Conservation (phyloP, 495 filamentous ascomycete genomes). For the Corynascus novoguineensis region DNA sequence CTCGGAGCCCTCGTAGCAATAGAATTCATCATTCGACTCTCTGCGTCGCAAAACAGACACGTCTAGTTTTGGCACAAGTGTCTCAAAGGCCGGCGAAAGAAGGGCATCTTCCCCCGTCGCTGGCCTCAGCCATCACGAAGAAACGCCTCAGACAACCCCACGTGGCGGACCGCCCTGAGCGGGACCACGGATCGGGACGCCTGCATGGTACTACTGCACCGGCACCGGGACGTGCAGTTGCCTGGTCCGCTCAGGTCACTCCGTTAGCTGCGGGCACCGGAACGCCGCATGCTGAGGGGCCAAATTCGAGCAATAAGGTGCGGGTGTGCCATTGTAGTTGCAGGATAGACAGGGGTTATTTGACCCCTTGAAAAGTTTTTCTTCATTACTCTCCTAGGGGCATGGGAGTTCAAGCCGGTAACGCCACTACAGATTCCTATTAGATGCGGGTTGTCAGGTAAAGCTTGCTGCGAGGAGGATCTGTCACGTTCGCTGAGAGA, state of each 20-base stretch:
- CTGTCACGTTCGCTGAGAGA: neutral
- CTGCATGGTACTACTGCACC: slow-evolving; percentile 30
- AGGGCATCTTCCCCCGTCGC: neutral
- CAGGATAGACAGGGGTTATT: slow-evolving; percentile 11
- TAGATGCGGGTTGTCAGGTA: too few relatives aligned
- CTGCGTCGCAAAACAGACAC: neutral
- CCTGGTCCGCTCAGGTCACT: neutral
- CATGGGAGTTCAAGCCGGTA: too few relatives aligned
- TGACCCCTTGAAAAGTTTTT: neutral
- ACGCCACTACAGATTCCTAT: too few relatives aligned
- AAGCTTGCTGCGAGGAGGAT: too few relatives aligned
- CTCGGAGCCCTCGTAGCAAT: too few relatives aligned
- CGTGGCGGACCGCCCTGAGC: neutral
- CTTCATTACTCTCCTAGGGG: too few relatives aligned
- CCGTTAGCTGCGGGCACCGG: neutral
- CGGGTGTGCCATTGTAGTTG: slow-evolving; percentile 23
- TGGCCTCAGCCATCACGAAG: neutral
- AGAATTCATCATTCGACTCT: neutral
- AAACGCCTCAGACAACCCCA: neutral
- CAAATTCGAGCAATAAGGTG: neutral
- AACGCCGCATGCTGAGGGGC: neutral
- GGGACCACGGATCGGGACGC: slow-evolving; percentile 21
- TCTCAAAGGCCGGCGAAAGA: neutral
- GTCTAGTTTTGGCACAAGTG: neutral
- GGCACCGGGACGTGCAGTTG: neutral